Base-by-base conservation (phyloP, 306 rosid genomes). In the Dicorynia guianensis region DNA sequence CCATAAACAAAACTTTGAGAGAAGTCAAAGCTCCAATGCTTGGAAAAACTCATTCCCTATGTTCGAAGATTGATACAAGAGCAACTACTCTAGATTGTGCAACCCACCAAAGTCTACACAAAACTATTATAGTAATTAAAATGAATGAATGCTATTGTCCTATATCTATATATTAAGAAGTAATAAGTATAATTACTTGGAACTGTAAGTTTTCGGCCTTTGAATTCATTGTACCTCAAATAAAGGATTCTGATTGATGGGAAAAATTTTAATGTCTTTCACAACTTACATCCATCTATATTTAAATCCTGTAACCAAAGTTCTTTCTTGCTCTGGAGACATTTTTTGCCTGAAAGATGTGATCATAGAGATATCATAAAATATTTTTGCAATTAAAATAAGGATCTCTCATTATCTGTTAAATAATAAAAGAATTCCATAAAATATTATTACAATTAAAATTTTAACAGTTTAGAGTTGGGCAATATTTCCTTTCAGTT, bases 11-110 rank as follows among this genome's bases (percentile, higher is more conserved):
- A 8, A 11, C 13, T 69, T 69, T 69, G 4, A 77, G 14, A 39
- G 81, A 68, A 7, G 76, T 53, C 48, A 77, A 77, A 8, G 42
- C 18, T 0, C 82, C 82, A 39, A 78, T 15, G 15, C 58, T 78
- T 62, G 4, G 3, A 9, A 30, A 52, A 78, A 52, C 19, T 39
- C 35, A 20, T 42, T 70, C 8, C 4, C 6, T 8, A 55, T 1
- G 15, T 74, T 63, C 5, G 0, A 19, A 74, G 7, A 53, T 1
- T 9, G 0, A 8, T 63, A 8, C 60, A 78, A 78, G 14, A 2
- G 10, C 62, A 78, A 63, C 0, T 43, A 1, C 57, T 71, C 35
- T 20, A 78, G 58, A 15, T 63, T 71, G 3, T 13, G 58, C 20
- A 78, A 54, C 30, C 57, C 50, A 8, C 11, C 4, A 34, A 71